These are phyloP conservation scores for Podospora bellae-mahoneyi DNA, from an alignment of 495 filamentous ascomycete species.

Conservation along the genomic window DNA sequence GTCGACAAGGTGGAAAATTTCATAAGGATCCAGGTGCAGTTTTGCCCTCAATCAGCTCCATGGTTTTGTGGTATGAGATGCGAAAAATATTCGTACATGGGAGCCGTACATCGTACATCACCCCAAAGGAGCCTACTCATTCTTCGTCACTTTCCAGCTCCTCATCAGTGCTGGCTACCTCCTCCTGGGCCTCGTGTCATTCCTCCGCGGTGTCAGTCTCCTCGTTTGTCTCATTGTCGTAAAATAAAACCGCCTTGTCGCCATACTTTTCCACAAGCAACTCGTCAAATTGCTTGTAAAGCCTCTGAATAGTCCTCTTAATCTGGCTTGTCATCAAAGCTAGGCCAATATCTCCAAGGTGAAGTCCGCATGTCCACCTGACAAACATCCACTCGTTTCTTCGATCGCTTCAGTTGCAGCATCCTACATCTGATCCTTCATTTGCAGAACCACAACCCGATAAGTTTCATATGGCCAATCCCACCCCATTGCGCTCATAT, in stretches of 20 bases:
- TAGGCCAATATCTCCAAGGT: not conserved
- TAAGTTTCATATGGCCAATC: not conserved
- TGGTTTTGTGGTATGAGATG: no score
- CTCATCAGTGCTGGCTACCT: not conserved
- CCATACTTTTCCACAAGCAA: slow-evolving; percentile 49
- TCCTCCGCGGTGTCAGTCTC: not conserved
- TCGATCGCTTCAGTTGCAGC: not conserved
- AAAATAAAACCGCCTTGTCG: not conserved
- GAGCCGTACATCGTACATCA: not conserved
- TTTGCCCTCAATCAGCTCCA: no score
- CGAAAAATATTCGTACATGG: no score
- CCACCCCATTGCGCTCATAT: not conserved
- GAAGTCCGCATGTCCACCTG: not conserved
- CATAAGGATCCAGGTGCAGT: no score
- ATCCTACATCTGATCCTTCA: not conserved
- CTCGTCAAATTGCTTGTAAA: slow-evolving; percentile 19
- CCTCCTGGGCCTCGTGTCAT: not conserved
- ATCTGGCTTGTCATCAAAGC: not conserved
- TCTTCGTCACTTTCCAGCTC: not conserved
- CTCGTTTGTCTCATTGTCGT: not conserved
- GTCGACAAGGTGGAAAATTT: no score
- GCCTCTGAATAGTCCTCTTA: not conserved
- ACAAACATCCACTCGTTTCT: not conserved
- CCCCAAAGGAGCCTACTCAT: not conserved
- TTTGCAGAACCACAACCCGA: not conserved